Base-by-base conservation (phyloP, 768 basidiomycete species). In the Russula sp. region DNA sequence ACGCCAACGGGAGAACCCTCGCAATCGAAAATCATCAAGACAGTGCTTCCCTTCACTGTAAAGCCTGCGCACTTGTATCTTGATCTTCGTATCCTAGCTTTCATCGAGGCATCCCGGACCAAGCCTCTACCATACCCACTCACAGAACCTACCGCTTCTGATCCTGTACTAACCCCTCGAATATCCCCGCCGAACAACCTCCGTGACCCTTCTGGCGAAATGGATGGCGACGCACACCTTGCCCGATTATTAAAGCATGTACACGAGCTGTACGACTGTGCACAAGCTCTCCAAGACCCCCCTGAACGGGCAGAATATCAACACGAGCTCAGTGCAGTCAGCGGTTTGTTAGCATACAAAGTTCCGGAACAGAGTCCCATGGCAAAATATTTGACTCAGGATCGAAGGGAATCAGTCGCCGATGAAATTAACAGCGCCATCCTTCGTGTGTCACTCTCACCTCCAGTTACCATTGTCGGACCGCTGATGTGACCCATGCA, bases 381-480 rank as follows among this genome's bases (percentile, higher is more conserved):
- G 70, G 78, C 83, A 18, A 85, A 81, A 61, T 98, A 95, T 75
- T 74, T 97, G 65, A 81, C 82, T 42, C 86, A 88, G 73, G 84
- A 84, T 58, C 79, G 94, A 71, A 83, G 94, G 64, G 88, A 90
- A 67, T 84, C 83, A 6, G 83, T 97, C 24, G 94, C 94, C 6
- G 89, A 92, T 62, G 90, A 94, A 75, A 86, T 98, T 48, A 90
- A 95, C 68, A 80, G 84, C 50, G 94, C 94, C 18, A 89, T 97
- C 53, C 75, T 97, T 14, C 78, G 94, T 94, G 69, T 72, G 91
- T 80, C 2, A 11, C 55, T 16, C 24, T 51, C 18, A 11, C 13
- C 32, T 38, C 30, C 11, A 42, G 38, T 34, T 26, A 18, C 55
- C 11, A 44, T 20, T n/a, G 22, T 56, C 22, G 30, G 42, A 20